A percentile compares a stretch with the other conserved stretches of the same genome.
Conservation (phyloP, 768 basidiomycete species). For the Boletus sp. region DNA sequence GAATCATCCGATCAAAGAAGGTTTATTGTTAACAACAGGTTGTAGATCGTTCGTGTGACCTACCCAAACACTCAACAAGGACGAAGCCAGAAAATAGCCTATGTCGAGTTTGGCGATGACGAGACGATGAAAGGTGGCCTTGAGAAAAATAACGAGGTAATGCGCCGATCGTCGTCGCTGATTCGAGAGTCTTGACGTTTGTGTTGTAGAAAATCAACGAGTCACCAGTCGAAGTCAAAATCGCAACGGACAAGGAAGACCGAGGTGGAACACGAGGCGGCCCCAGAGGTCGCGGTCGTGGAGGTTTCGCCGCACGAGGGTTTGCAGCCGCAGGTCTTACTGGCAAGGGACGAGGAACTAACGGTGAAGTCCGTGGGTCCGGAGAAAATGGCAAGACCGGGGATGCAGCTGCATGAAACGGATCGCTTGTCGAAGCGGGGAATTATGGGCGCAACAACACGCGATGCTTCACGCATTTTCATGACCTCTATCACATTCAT, state of each 20-base stretch:
- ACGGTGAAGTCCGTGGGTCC: constrained; percentile 30
- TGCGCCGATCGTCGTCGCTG: constrained; percentile 13
- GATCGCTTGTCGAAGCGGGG: constrained; percentile 16
- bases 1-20: neutral
- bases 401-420: constrained; percentile 25
- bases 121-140: constrained; percentile 80
- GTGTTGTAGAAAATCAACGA: constrained; percentile 66
- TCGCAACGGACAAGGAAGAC: constrained; percentile 60
- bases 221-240: constrained; percentile 60
- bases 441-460: constrained; percentile 14
- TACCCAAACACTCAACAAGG: constrained; percentile 50
- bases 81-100: constrained; percentile 62
- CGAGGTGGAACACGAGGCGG: constrained; percentile 46
- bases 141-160: constrained; percentile 70
- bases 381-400: constrained; percentile 28
- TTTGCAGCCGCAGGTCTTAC: constrained; percentile 71
- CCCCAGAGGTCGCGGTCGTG: constrained; percentile 50
- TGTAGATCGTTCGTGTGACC: constrained; percentile 66
- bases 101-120: constrained; percentile 89
- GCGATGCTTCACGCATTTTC: constrained; percentile 19
- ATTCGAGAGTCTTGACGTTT: constrained; percentile 6
- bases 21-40: neutral
- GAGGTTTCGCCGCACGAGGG: constrained; percentile 57
- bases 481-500: constrained; percentile 13
- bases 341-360: constrained; percentile 29